Evolutionary conservation across 192 early-diverging fungal species (phyloP), one percentile per base, ranked within the genome.

Genomic region (Coemansia sp.): DNA sequence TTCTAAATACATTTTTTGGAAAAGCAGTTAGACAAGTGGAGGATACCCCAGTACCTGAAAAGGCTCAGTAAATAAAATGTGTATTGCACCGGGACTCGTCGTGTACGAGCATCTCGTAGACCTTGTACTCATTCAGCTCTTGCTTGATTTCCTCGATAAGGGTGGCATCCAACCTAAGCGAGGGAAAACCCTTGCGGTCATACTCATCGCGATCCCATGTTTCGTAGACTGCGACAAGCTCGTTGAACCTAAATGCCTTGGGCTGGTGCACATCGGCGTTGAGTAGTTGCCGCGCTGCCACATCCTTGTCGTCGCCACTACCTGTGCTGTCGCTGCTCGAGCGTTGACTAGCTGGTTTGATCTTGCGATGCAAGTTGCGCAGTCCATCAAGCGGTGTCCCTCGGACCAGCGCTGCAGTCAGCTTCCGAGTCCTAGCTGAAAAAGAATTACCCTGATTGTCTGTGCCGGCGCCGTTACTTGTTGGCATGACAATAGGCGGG

Each of bases 111-210:
- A 99, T 96, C 71, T 98, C 95, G 38, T 85, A 83, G 57, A 91
- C 85, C 83, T 99, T 99, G 85, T 90, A 99, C 61, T 93, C 88
- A 82, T 99, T 99, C 61, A 99, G 78, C 74, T 99, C 97, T 73
- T 94, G 88, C 55, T 96, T 91, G 76, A 99, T 98, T 67, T 82
- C 79, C 66, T 92, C 89, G 41, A 95, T 94, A 61, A 96, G 84
- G 34, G 89, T 81, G 15, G 94, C 89, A 4, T 96, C 97, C 1
- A 99, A 75, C 58, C 91, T 89, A 11, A 90, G 85, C 48, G 93
- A 87, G 3, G 86, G 77, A 78, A 94, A 91, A 55, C 92, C 94
- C 46, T 89, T 87, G n/a, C 95, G 86, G 73, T 97, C 94, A 74
- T 98, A 98, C 53, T 95, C 92, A 17, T 80, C 79, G 2, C 87